A percentile compares a stretch with the other conserved stretches of the same genome.
Conservation (phyloP, 2,329 filamentous ascomycete genomes). For the Thielaviopsis populi region DNA sequence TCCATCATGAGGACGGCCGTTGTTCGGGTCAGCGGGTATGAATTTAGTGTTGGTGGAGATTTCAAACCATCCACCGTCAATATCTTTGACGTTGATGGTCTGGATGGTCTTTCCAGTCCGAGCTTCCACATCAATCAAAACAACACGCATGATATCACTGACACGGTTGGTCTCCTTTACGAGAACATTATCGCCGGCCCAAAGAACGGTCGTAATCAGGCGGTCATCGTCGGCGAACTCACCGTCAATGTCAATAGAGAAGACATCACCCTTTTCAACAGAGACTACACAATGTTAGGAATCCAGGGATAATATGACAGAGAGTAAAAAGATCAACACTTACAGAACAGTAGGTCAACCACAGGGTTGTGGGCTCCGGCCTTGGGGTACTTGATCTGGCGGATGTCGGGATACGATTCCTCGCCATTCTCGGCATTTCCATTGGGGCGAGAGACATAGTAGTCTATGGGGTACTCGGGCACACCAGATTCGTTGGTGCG, state of each 20-base stretch:
- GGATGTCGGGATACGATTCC: slow-evolving; percentile 79
- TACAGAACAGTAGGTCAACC: slow-evolving; percentile 67
- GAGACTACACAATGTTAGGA: slow-evolving; percentile 36
- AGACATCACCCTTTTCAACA: slow-evolving; percentile 58
- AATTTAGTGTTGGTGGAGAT: slow-evolving; percentile 74
- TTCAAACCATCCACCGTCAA: slow-evolving; percentile 98
- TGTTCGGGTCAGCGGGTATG: slow-evolving; percentile 66
- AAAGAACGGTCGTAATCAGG: slow-evolving; percentile 84
- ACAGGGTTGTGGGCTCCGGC: slow-evolving; percentile 85
- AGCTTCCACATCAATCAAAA: slow-evolving; percentile 63
- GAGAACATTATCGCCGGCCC: slow-evolving; percentile 73
- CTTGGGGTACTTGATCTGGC: slow-evolving; percentile 93
- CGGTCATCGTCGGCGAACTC: slow-evolving; percentile 70
- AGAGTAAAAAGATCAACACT: not conserved
- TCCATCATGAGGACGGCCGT: slow-evolving; percentile 65
- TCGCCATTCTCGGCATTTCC: slow-evolving; percentile 56
- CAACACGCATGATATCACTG: slow-evolving; percentile 76
- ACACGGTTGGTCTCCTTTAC: slow-evolving; percentile 90
- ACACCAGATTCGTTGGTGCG: slow-evolving; percentile 88
- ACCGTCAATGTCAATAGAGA: slow-evolving; percentile 60
- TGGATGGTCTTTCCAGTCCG: slow-evolving; percentile 67
- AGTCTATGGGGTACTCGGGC: slow-evolving; percentile 83
- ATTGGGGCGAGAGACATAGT: slow-evolving; percentile 77
- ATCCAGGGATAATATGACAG: not conserved
- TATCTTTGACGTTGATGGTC: slow-evolving; percentile 58